A percentile compares a stretch with the other conserved stretches of the same genome.
These are phyloP conservation scores for Medicago arabica DNA, from an alignment of 306 rosid species.

Conservation along the genomic window DNA sequence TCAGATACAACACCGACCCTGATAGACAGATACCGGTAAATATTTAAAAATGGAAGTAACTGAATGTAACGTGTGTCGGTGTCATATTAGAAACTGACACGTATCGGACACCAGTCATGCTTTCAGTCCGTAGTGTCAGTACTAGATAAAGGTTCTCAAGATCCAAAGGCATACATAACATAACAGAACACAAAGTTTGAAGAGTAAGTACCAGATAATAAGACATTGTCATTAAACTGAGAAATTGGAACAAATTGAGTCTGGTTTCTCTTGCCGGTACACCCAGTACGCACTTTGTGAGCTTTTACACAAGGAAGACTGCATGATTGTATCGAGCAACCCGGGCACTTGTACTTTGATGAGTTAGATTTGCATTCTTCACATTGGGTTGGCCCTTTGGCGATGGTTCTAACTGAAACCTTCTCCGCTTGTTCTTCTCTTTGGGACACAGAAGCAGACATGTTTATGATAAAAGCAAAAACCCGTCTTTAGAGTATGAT, in stretches of 20 bases:
- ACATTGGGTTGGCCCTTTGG: constrained; percentile 45
- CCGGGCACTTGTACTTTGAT: constrained; percentile 84
- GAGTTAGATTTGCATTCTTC: constrained; percentile 76
- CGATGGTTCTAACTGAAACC: constrained; percentile 30
- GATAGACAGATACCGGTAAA: not conserved
- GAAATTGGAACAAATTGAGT: constrained; percentile 76
- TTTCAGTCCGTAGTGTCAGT: not conserved
- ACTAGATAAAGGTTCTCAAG: not conserved
- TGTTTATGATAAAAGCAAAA: constrained; percentile 12
- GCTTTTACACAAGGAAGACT: constrained; percentile 82
- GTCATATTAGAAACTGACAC: not conserved
- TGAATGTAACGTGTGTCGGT: not conserved
- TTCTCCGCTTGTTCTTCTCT: constrained; percentile 44
- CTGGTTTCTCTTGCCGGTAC: constrained; percentile 76
- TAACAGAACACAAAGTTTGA: not conserved
- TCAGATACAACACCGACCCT: not conserved
- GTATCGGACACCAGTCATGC: not conserved
- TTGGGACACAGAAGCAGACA: constrained; percentile 14
- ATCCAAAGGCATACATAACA: constrained; percentile 11
- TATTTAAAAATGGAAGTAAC: not conserved
- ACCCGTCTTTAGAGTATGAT: not conserved
- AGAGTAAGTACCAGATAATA: constrained; percentile 71
- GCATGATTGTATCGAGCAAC: constrained; percentile 82
- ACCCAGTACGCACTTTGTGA: constrained; percentile 75
- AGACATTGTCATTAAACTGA: constrained; percentile 65